phyloP scores from a whole-genome alignment of 306 rosid species.

The Vicia faba region DNA sequence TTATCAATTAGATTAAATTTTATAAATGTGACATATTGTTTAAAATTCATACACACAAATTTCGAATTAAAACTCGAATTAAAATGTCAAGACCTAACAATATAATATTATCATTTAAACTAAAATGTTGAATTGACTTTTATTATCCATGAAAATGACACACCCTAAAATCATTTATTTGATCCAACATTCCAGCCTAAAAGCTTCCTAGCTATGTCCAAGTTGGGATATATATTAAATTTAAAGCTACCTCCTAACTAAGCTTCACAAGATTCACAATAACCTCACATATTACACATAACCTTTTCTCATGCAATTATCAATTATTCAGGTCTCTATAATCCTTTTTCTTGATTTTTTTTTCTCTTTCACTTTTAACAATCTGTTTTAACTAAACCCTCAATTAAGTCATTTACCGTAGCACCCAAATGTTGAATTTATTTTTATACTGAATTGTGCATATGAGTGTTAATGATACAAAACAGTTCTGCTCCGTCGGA shows the following conservation, averaged over 20 bases:
- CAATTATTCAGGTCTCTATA: background rate
- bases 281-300: background rate
- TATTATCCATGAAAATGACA: constrained; percentile 40
- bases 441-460: too few relatives aligned
- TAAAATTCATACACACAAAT: too few relatives aligned
- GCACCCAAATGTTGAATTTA: constrained; percentile 22
- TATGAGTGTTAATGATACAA: too few relatives aligned
- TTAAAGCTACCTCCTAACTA: constrained; percentile 22
- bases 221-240: constrained; percentile 16
- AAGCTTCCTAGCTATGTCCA: constrained; percentile 27
- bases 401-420: constrained; percentile 37
- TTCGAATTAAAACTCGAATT: too few relatives aligned
- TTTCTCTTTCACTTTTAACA: background rate
- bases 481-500: too few relatives aligned
- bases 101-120: background rate
- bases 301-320: constrained; percentile 15
- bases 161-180: constrained; percentile 26
- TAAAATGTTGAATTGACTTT: constrained; percentile 2
- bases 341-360: constrained; percentile 19
- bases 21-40: too few relatives aligned
- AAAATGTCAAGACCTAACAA: too few relatives aligned
- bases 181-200: constrained; percentile 38
- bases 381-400: constrained; percentile 7
- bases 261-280: constrained; percentile 36
- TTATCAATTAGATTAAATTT: too few relatives aligned